Evolutionary conservation across 2,329 filamentous ascomycete species (phyloP), one percentile per base, ranked within the genome.

Genomic region (Monilinia fructicola): DNA sequence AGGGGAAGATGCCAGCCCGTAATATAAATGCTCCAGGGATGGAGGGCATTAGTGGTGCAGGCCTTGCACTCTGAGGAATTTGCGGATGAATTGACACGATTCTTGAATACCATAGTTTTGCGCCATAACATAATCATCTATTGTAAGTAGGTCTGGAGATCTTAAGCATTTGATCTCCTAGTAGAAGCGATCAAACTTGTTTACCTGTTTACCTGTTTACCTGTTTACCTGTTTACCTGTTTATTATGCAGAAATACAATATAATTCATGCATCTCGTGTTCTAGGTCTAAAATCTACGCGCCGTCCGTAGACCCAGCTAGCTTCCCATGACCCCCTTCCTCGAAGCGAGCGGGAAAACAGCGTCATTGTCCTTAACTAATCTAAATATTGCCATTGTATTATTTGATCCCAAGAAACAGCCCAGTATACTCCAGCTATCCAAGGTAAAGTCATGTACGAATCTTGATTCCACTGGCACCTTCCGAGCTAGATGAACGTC

Each of bases 91-190:
- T 50, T 38, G 21, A 60, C 48, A 35, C 21, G 21, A 59, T 48
- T 59, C 26, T 59, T 9, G 21, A 59, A 48, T 48, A 50, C 44
- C 58, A 60, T 60, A 50, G 23, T 60, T 26, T 18, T 48, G 58
- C 58, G 31, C 35, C n/a, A 26, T 23, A 50, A 26, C 14, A 60
- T 21, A 60, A 26, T 7, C 23, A 6, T 60, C 21, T 48, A 12
- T 60, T 50, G 31, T 50, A 50, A 14, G 21, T 60, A 48, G 9
- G 6, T 26, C 21, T 12, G n/a, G 21, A 60, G 46, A 14, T 9
- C 11, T 10, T 38, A 26, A 18, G n/a, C 10, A 50, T 60, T 60
- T 14, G 28, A 21, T 38, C 18, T 38, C 4, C 18, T 26, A 38
- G 10, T 38, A 50, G 28, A 60, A 26, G n/a, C 1, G 9, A 35